Evolutionary conservation across 129 eudicot species (phyloP).

Genomic region (Flaveria robusta): DNA sequence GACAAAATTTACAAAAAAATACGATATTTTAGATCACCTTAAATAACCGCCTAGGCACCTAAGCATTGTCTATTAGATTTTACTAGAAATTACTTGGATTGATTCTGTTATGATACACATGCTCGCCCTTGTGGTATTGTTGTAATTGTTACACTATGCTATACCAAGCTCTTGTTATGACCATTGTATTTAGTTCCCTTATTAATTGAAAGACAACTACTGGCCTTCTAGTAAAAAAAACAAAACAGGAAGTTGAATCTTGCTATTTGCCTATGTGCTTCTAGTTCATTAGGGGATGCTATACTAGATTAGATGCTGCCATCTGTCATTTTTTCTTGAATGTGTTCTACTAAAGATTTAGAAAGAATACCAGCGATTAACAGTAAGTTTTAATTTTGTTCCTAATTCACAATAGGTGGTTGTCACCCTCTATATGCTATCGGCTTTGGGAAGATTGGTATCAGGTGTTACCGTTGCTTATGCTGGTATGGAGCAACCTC

Average conservation of each 20-base stretch:
- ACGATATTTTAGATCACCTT: neutral
- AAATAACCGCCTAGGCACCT: too few species aligned
- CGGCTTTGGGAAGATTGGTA: constrained; percentile 79
- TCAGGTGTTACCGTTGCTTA: constrained; percentile 92
- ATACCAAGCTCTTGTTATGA: neutral
- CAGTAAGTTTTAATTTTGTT: neutral
- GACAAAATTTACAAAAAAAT: neutral
- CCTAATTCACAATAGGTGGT: constrained; percentile 56
- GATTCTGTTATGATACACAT: neutral
- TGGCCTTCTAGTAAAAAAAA: neutral
- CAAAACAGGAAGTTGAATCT: too few species aligned
- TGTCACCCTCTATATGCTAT: constrained; percentile 64
- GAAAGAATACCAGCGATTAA: neutral
- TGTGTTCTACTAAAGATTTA: neutral
- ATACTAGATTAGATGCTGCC: too few species aligned
- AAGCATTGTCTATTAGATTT: neutral
- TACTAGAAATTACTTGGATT: neutral
- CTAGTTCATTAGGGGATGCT: too few species aligned
- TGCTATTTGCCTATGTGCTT: too few species aligned
- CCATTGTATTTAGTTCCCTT: neutral
- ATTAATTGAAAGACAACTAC: neutral
- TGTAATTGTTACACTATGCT: neutral
- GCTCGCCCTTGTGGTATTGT: neutral
- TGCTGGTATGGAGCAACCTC: constrained; percentile 54
- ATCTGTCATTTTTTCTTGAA: neutral